These are phyloP conservation scores for Prunus kanzakura DNA, from an alignment of 306 rosid species.

Conservation along the genomic window DNA sequence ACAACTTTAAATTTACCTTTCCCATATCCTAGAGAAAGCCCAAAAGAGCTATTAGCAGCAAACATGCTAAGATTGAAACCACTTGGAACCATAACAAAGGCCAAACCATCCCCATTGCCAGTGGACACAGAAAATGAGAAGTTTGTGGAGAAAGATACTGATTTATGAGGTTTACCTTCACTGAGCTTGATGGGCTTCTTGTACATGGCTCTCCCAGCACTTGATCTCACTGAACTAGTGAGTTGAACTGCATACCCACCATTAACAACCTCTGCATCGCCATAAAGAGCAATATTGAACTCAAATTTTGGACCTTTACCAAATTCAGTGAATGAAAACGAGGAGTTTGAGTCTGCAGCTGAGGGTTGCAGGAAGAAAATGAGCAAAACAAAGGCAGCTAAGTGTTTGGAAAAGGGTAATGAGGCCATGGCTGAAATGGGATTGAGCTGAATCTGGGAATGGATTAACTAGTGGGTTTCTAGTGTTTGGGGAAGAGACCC, in stretches of 20 bases:
- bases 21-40: slow-evolving; percentile 36
- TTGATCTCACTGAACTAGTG: slow-evolving; percentile 39
- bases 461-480: slow-evolving; percentile 21
- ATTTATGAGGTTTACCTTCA: slow-evolving; percentile 50
- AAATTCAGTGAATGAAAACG: slow-evolving; percentile 59
- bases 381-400: slow-evolving; percentile 34
- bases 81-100: slow-evolving; percentile 67
- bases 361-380: slow-evolving; percentile 45
- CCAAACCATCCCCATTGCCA: slow-evolving; percentile 56
- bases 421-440: slow-evolving; percentile 65
- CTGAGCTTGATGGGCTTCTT: slow-evolving; percentile 66
- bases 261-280: slow-evolving; percentile 56
- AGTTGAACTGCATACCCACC: slow-evolving; percentile 60
- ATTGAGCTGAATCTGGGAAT: slow-evolving; percentile 42
- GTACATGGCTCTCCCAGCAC: slow-evolving; percentile 52
- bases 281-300: slow-evolving; percentile 54
- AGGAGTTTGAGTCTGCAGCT: slow-evolving; percentile 38
- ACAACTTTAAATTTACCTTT: slow-evolving; percentile 32
- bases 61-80: slow-evolving; percentile 43
- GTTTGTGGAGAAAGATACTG: slow-evolving; percentile 64
- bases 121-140: slow-evolving; percentile 60
- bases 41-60: slow-evolving; percentile 42
- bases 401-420: slow-evolving; percentile 34
- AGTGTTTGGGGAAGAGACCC: slow-evolving; percentile 40
- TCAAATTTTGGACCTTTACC: slow-evolving; percentile 50